Evolutionary conservation across 2,329 filamentous ascomycete species (phyloP).

Genomic region (Cordyceps fumosorosea): DNA sequence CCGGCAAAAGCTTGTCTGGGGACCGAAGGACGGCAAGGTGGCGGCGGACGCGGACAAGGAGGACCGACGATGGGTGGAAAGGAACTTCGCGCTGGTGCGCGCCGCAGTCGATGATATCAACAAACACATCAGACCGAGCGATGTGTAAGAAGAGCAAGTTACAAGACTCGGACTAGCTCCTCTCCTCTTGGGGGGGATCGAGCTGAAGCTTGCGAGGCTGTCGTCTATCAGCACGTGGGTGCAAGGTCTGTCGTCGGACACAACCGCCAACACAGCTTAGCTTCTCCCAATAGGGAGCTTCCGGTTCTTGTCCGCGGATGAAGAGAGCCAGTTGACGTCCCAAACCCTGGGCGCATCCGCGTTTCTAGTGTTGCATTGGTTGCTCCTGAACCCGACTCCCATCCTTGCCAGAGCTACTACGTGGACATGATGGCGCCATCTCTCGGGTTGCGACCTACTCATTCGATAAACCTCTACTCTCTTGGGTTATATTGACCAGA

Average conservation of each 20-base stretch:
- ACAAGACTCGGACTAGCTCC: not conserved
- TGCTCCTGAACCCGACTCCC: not conserved
- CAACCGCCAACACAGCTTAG: not conserved
- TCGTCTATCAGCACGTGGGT: not conserved
- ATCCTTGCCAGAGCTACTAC: not conserved
- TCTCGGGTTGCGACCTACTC: not conserved
- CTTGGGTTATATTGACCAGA: not conserved
- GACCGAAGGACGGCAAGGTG: too few relatives aligned
- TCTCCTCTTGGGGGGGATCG: not conserved
- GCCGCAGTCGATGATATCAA: not conserved
- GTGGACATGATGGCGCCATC: not conserved
- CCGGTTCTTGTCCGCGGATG: not conserved
- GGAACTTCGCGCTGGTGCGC: too few relatives aligned
- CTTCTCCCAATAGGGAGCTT: not conserved
- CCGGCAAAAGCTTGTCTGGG: too few relatives aligned
- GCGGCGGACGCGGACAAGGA: too few relatives aligned
- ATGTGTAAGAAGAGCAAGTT: too few relatives aligned
- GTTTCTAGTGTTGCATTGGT: constrained; percentile 1
- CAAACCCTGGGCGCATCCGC: not conserved
- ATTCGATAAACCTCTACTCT: not conserved
- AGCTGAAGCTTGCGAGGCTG: not conserved
- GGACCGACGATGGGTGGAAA: too few relatives aligned
- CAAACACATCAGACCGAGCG: too few relatives aligned
- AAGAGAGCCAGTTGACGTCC: not conserved
- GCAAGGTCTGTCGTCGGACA: not conserved